A percentile compares a stretch with the other conserved stretches of the same genome.
Conservation (phyloP, 805 yeast species). For the Saccharomycopsis synnaedendra region DNA sequence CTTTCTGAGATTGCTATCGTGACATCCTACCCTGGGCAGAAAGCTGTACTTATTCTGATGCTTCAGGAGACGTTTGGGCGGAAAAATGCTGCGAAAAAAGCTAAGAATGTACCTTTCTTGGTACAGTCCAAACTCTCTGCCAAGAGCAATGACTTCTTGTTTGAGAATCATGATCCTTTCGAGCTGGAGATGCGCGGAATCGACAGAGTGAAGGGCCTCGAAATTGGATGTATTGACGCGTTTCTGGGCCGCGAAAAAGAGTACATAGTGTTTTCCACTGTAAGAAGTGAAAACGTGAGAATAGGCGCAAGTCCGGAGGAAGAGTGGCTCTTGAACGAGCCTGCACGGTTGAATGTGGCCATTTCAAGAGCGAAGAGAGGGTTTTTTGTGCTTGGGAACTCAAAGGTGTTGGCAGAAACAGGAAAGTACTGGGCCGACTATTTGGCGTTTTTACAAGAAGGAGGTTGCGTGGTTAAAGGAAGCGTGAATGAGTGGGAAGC, state of each 20-base stretch:
- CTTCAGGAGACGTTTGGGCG: slow-evolving; percentile 8
- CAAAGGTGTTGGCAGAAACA: slow-evolving; percentile 16
- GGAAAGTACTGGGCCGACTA: slow-evolving; percentile 12
- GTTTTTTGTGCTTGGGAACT: slow-evolving; percentile 33
- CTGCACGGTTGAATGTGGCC: slow-evolving; percentile 34
- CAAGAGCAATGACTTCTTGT: slow-evolving; percentile 10
- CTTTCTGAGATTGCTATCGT: slow-evolving; percentile 47
- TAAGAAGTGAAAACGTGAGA: slow-evolving; percentile 19
- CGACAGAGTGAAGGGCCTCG: slow-evolving; percentile 27
- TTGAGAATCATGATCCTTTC: slow-evolving; percentile 15
- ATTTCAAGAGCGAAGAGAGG: slow-evolving; percentile 34
- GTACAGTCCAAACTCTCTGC: slow-evolving; percentile 2
- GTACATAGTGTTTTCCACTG: slow-evolving; percentile 30
- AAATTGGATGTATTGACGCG: slow-evolving; percentile 28
- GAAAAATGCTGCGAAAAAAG: not conserved
- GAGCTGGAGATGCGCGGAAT: slow-evolving; percentile 24
- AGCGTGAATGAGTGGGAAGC: slow-evolving; percentile 1
- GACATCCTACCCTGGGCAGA: slow-evolving; percentile 53
- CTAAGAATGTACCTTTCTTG: not conserved
- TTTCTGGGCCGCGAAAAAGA: slow-evolving; percentile 36
- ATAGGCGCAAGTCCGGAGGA: slow-evolving; percentile 6
- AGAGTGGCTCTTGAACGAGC: slow-evolving; percentile 18
- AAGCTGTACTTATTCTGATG: slow-evolving; percentile 21
- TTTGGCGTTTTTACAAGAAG: slow-evolving; percentile 14
- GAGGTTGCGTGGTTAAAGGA: slow-evolving; percentile 13